Evolutionary conservation across 2,329 filamentous ascomycete species (phyloP).

Genomic region (Paecilomyces niveus): DNA sequence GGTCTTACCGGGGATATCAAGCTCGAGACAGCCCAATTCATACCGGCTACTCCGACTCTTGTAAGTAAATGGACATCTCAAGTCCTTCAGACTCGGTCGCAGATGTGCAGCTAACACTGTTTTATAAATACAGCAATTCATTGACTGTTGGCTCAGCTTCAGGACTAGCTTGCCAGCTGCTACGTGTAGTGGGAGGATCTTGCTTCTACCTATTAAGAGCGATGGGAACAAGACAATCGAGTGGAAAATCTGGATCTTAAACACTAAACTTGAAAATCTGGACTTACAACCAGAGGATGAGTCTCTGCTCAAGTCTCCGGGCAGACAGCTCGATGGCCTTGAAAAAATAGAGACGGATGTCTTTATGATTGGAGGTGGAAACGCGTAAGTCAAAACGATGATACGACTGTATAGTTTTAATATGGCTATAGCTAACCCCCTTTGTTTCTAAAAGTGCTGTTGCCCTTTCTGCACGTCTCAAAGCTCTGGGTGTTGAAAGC

Average conservation of each 20-base stretch:
- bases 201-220: conserved; percentile 19
- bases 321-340: background rate
- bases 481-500: conserved; percentile 36
- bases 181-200: conserved; percentile 22
- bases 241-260: background rate
- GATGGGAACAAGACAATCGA: background rate
- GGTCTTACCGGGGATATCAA: background rate
- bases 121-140: conserved; percentile 17
- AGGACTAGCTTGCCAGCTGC: conserved; percentile 22
- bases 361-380: background rate
- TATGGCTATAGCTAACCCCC: background rate
- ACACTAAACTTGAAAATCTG: background rate
- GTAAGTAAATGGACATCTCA: background rate
- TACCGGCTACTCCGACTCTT: background rate
- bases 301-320: background rate
- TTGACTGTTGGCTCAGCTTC: conserved; percentile 25
- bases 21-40: background rate
- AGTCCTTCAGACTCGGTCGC: background rate
- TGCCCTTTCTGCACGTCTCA: conserved; percentile 36
- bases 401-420: background rate
- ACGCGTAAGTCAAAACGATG: background rate
- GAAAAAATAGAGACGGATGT: background rate
- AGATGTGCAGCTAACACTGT: conserved; percentile 8
- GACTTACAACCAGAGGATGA: background rate
- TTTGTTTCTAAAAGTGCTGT: conserved; percentile 24